These are phyloP conservation scores for Penicillium alfredii DNA, from an alignment of 495 filamentous ascomycete species.

Conservation along the genomic window DNA sequence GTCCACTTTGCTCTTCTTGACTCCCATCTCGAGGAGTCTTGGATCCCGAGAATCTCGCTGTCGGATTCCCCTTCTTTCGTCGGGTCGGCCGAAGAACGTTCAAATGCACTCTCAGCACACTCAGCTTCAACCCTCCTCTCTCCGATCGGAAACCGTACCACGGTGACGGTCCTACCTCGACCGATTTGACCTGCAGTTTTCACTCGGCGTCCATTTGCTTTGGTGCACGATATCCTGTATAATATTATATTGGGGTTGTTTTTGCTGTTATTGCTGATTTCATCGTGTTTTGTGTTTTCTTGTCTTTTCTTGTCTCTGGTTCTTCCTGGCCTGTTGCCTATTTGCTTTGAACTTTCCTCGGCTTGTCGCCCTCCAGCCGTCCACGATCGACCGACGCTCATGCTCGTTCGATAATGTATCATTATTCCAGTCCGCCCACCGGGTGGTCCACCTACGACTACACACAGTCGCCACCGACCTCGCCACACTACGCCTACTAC, in stretches of 20 bases:
- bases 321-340: slow-evolving; percentile 14
- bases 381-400: slow-evolving; percentile 17
- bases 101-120: slow-evolving; percentile 45
- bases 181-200: slow-evolving; percentile 12
- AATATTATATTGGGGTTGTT: slow-evolving; percentile 42
- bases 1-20: slow-evolving; percentile 6
- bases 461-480: slow-evolving; percentile 46
- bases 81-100: slow-evolving; percentile 35
- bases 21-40: no score
- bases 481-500: slow-evolving; percentile 46
- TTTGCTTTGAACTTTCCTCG: slow-evolving; percentile 18
- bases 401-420: slow-evolving; percentile 48
- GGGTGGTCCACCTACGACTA: slow-evolving; percentile 48
- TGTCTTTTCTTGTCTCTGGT: slow-evolving; percentile 13
- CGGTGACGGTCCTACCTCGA: slow-evolving; percentile 41
- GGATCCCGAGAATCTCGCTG: not conserved
- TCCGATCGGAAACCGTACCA: slow-evolving; percentile 39
- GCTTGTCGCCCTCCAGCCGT: slow-evolving; percentile 7
- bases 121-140: slow-evolving; percentile 38
- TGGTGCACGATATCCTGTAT: slow-evolving; percentile 47
- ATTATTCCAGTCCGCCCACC: slow-evolving; percentile 42
- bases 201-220: slow-evolving; percentile 37
- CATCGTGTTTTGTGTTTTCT: slow-evolving; percentile 17
- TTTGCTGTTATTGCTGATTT: slow-evolving; percentile 13
- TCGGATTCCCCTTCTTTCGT: slow-evolving; percentile 11